Conservation (phyloP, 148 eudicot species). For the Bassia scoparia region DNA sequence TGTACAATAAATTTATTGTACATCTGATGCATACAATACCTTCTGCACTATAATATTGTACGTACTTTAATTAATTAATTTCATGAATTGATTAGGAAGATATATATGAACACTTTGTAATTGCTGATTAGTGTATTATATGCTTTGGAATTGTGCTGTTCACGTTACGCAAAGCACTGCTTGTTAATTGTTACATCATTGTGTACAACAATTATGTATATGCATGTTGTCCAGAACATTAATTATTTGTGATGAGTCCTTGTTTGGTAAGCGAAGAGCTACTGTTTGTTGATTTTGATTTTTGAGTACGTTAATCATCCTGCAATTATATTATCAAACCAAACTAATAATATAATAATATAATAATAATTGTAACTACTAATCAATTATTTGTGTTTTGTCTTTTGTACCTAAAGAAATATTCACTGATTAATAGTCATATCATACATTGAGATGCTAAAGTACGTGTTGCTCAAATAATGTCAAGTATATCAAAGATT, state of each 20-base stretch:
- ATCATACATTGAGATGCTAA: too few species aligned
- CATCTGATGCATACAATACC: too few species aligned
- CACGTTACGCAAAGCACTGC: conserved; percentile 15
- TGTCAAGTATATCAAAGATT: too few species aligned
- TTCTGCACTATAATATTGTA: too few species aligned
- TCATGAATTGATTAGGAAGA: too few species aligned
- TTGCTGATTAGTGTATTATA: too few species aligned
- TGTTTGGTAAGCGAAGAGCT: conserved; percentile 1
- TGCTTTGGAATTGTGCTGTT: conserved; percentile 2
- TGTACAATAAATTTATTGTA: too few species aligned
- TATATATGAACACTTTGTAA: too few species aligned
- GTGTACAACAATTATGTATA: neutral
- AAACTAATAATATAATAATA: neutral
- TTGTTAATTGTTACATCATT: neutral
- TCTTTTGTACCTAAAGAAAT: too few species aligned
- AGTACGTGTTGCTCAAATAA: neutral
- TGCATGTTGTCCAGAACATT: neutral
- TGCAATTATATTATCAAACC: conserved; percentile 3
- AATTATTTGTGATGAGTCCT: neutral
- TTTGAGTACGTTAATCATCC: neutral
- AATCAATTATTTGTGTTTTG: neutral
- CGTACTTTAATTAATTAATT: too few species aligned
- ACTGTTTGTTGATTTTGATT: neutral
- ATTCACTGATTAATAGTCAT: too few species aligned
- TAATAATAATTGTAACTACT: neutral